phyloP scores from a whole-genome alignment of 768 basidiomycete genomes.

The Crepidotus variabilis region DNA sequence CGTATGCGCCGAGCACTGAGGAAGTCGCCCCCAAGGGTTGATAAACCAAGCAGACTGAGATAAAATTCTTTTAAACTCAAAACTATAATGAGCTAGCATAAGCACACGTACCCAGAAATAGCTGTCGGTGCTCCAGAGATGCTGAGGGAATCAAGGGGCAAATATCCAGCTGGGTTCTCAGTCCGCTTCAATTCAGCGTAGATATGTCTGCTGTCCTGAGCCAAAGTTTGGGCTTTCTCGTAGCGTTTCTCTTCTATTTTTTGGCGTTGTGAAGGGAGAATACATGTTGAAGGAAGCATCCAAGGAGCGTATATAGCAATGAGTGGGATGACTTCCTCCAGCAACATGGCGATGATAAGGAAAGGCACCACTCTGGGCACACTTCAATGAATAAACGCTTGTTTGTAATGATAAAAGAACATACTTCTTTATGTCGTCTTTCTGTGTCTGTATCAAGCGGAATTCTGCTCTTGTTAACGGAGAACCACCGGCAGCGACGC shows the following conservation, averaged over 20 bases:
- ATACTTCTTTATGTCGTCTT: slow-evolving; percentile 69
- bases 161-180: slow-evolving; percentile 28
- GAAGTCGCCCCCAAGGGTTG: slow-evolving; percentile 38
- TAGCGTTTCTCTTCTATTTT: slow-evolving; percentile 56
- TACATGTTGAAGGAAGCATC: slow-evolving; percentile 83
- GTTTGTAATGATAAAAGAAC: slow-evolving; percentile 12
- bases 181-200: slow-evolving; percentile 31
- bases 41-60: slow-evolving; percentile 35
- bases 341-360: slow-evolving; percentile 63
- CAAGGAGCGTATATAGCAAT: slow-evolving; percentile 83
- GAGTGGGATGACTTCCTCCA: slow-evolving; percentile 82
- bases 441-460: slow-evolving; percentile 64
- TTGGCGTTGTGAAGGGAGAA: slow-evolving; percentile 73
- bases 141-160: slow-evolving; percentile 27
- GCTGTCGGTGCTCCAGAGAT: slow-evolving; percentile 32
- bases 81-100: neutral
- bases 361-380: slow-evolving; percentile 72
- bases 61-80: slow-evolving; percentile 1
- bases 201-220: slow-evolving; percentile 30
- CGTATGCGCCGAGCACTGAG: slow-evolving; percentile 41
- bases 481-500: slow-evolving; percentile 56
- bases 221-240: slow-evolving; percentile 41
- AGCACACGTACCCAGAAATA: slow-evolving; percentile 53
- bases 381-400: slow-evolving; percentile 9
- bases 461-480: slow-evolving; percentile 65